A percentile compares a stretch with the other conserved stretches of the same genome.
Conservation (phyloP, 441 rosid species). For the Eruca vesicaria region DNA sequence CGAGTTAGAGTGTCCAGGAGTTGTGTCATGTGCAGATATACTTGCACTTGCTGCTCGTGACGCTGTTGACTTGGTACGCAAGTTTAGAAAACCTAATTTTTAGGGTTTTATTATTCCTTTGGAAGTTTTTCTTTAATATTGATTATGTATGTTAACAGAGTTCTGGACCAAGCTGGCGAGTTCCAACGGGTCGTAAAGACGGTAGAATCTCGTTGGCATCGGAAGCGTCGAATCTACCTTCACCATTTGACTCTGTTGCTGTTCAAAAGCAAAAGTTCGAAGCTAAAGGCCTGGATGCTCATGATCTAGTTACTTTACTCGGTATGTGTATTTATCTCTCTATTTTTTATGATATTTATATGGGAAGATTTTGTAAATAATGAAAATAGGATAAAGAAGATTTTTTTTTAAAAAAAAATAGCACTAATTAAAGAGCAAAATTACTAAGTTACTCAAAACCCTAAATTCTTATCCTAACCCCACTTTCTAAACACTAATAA, state of each 20-base stretch:
- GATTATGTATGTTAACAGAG: constrained; percentile 32
- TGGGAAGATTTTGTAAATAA: too few species aligned
- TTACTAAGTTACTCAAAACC: too few species aligned
- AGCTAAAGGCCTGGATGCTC: constrained; percentile 61
- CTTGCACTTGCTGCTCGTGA: constrained; percentile 61
- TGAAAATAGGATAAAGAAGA: too few species aligned
- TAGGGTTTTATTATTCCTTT: not conserved
- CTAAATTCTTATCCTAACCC: too few species aligned
- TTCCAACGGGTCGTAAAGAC: constrained; percentile 81
- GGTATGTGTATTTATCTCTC: constrained; percentile 37
- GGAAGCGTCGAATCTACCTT: constrained; percentile 54
- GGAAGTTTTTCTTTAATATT: not conserved
- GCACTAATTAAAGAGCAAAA: too few species aligned
- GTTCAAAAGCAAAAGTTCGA: constrained; percentile 65
- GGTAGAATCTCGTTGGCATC: constrained; percentile 57
- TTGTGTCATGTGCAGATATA: constrained; percentile 57
- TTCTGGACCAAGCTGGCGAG: constrained; percentile 68
- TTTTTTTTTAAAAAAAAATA: too few species aligned
- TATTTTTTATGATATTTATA: not conserved
- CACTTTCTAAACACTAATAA: too few species aligned
- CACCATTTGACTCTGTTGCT: constrained; percentile 57
- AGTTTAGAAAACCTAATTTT: constrained; percentile 1
- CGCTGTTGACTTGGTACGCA: constrained; percentile 50
- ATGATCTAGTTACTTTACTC: constrained; percentile 73
- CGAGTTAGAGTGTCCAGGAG: constrained; percentile 50